Percentiles rank a stretch among this genome's conserved stretches.
Conservation (phyloP, 352 stramenopile genomes). For the Phytophthora hybrid region DNA sequence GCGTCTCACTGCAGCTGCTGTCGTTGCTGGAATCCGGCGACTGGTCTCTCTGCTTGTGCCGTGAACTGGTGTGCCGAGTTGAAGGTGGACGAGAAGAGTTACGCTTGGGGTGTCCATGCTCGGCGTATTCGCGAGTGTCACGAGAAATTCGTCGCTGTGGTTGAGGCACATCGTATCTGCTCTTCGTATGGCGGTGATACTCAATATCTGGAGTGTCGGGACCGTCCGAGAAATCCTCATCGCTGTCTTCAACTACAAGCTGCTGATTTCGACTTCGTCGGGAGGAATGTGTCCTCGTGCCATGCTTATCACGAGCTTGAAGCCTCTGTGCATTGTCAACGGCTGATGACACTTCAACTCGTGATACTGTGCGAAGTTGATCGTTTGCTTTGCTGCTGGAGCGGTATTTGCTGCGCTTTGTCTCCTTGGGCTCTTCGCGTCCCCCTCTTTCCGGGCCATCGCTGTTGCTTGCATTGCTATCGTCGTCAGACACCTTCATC, state of each 20-base stretch:
- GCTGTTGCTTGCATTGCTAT: not conserved
- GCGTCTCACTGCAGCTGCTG: not conserved
- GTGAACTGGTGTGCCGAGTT: not conserved
- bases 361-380: not conserved
- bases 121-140: not conserved
- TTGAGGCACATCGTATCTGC: not conserved
- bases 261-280: conserved; percentile 22
- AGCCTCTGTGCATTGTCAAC: not conserved
- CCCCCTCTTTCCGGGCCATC: not conserved
- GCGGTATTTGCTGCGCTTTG: not conserved
- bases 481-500: not conserved
- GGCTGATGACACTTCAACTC: not conserved
- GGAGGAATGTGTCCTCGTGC: not conserved
- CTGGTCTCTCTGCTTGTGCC: conserved; percentile 2
- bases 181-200: not conserved
- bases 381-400: not conserved
- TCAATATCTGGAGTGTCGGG: conserved; percentile 16
- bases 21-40: conserved; percentile 10
- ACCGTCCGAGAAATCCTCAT: conserved; percentile 25
- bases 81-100: not conserved
- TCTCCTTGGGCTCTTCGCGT: not conserved
- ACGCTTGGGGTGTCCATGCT: not conserved
- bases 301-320: not conserved
- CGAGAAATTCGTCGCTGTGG: not conserved
- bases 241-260: conserved; percentile 6